Evolutionary conservation across 2,329 filamentous ascomycete species (phyloP).

Genomic region (Alternaria sp.): DNA sequence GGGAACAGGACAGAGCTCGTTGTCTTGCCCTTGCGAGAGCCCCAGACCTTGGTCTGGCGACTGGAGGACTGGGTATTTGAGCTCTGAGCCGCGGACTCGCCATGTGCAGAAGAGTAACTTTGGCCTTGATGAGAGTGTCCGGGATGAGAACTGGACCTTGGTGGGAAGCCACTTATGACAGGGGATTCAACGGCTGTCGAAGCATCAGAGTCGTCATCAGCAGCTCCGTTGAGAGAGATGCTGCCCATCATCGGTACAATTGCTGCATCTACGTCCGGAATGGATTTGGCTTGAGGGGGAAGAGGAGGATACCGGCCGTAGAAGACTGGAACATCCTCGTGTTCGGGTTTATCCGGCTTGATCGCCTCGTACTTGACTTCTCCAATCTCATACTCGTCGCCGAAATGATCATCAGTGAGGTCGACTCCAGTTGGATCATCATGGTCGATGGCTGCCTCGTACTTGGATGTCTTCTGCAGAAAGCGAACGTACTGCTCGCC

Average conservation of each 20-base stretch:
- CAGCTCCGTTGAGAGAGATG: constrained; percentile 22
- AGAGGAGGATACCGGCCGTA: constrained; percentile 29
- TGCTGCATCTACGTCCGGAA: not conserved
- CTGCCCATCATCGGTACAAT: constrained; percentile 14
- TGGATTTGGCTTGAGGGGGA: constrained; percentile 9
- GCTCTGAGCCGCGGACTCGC: not conserved
- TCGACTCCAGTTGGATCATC: constrained; percentile 30
- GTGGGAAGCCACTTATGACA: no score
- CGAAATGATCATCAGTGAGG: constrained; percentile 1
- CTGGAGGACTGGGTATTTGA: constrained; percentile 3
- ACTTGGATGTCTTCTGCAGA: constrained; percentile 37
- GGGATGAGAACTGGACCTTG: not conserved
- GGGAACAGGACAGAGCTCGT: constrained; percentile 45
- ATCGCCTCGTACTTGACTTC: constrained; percentile 32
- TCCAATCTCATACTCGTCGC: constrained; percentile 23
- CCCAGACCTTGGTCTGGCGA: constrained; percentile 31
- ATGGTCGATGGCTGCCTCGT: constrained; percentile 33
- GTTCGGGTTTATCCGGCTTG: constrained; percentile 22
- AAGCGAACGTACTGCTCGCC: constrained; percentile 29
- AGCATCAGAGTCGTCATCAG: constrained; percentile 5
- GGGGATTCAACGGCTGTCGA: constrained; percentile 15
- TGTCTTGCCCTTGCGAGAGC: constrained; percentile 24
- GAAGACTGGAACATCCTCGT: not conserved
- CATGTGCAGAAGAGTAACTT: not conserved
- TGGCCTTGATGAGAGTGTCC: not conserved